Percentiles rank a stretch among this genome's conserved stretches.
Evolutionary conservation across 345 rosid genomes (phyloP).

Genomic region (Gossypium herbaceum): DNA sequence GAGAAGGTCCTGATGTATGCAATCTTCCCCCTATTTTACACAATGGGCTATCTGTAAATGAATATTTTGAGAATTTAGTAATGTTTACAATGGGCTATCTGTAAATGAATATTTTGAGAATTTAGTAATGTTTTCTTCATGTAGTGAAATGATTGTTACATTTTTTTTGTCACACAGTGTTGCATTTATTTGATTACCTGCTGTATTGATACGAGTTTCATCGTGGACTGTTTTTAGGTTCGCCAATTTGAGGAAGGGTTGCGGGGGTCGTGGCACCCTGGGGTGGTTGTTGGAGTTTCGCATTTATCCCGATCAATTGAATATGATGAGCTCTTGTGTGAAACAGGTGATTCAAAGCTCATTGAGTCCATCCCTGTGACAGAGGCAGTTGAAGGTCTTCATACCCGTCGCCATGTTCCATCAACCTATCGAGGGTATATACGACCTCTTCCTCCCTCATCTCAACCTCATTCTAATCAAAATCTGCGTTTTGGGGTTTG

Average conservation of each 20-base stretch:
- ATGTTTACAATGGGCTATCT: neutral
- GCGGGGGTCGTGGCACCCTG: slow-evolving; percentile 41
- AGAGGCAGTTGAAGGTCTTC: slow-evolving; percentile 39
- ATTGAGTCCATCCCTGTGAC: slow-evolving; percentile 33
- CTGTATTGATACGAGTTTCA: neutral
- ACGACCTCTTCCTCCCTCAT: slow-evolving; percentile 27
- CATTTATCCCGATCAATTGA: slow-evolving; percentile 25
- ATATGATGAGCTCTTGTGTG: slow-evolving; percentile 37
- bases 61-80: neutral
- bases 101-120: neutral
- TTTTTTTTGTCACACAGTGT: neutral
- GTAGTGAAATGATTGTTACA: neutral
- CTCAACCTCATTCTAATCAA: slow-evolving; percentile 4
- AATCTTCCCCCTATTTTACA: neutral
- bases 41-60: neutral
- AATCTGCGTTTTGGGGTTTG: slow-evolving; percentile 36
- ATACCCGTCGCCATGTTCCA: slow-evolving; percentile 30
- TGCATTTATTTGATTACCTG: slow-evolving; percentile 3
- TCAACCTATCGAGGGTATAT: slow-evolving; percentile 37
- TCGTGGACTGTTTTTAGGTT: slow-evolving; percentile 26
- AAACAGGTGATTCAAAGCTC: slow-evolving; percentile 28
- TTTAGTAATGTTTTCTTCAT: neutral
- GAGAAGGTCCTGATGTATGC: neutral
- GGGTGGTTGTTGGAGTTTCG: slow-evolving; percentile 36
- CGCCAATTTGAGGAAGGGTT: slow-evolving; percentile 44